Evolutionary conservation across 192 early-diverging fungal genomes (phyloP).

Genomic region (Coemansia sp.): DNA sequence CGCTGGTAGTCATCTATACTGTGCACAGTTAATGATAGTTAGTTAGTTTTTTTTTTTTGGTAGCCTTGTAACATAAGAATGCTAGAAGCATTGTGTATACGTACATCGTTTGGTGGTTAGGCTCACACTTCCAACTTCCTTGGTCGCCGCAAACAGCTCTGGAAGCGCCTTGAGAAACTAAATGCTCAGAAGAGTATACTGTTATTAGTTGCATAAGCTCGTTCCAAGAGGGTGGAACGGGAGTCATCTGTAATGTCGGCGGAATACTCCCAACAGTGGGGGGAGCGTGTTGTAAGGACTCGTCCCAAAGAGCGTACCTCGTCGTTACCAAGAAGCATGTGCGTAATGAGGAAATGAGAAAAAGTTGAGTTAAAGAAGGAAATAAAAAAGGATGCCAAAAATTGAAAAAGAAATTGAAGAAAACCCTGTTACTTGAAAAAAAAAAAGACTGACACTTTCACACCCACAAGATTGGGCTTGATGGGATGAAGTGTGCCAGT

Average conservation of each 20-base stretch:
- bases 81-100: background rate
- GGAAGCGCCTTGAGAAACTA: constrained; percentile 47
- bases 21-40: background rate
- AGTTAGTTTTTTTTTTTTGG: too few species aligned
- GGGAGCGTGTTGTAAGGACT: background rate
- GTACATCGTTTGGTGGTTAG: constrained; percentile 43
- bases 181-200: background rate
- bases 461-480: constrained; percentile 1
- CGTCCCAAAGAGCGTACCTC: constrained; percentile 14
- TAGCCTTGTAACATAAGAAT: background rate
- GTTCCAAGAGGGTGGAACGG: background rate
- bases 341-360: background rate
- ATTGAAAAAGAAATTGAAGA: background rate
- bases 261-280: too few species aligned
- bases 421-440: background rate
- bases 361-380: background rate
- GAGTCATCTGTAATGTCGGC: background rate
- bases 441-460: background rate
- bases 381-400: constrained; percentile 1
- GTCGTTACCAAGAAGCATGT: constrained; percentile 38
- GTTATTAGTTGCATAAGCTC: background rate
- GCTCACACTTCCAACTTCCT: constrained; percentile 35
- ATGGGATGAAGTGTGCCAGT: background rate
- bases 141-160: constrained; percentile 33
- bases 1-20: constrained; percentile 41